Evolutionary conservation across 495 filamentous ascomycete genomes (phyloP).

Genomic region (Hypomontagnella monticulosa): DNA sequence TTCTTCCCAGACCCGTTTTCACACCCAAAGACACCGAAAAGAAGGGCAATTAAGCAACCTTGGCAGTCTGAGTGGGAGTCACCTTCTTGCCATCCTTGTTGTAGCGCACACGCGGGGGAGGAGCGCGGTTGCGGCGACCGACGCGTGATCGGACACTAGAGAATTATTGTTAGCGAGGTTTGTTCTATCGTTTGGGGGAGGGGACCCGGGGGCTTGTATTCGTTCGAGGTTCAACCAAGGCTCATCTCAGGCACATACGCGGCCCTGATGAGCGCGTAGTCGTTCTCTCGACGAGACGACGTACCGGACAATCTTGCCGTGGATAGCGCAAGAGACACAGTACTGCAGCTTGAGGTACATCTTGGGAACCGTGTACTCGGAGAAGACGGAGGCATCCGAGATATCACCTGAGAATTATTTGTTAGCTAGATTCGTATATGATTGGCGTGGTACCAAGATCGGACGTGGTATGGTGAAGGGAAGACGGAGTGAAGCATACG

Average conservation of each 20-base stretch:
- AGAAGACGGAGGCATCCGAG: conserved; percentile 98
- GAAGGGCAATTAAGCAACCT: conserved; percentile 48
- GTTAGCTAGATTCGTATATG: background rate
- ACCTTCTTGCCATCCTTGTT: conserved; percentile 99
- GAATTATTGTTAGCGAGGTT: conserved; percentile 48
- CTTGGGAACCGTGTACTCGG: conserved; percentile 99
- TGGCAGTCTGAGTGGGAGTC: conserved; percentile 78
- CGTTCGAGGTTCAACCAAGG: conserved; percentile 65
- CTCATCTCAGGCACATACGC: conserved; percentile 66
- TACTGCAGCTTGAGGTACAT: conserved; percentile 99
- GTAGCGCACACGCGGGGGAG: conserved; percentile 95
- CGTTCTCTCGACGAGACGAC: conserved; percentile 56
- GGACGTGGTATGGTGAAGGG: background rate
- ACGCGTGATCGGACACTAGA: conserved; percentile 94
- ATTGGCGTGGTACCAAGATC: background rate
- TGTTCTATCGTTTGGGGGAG: conserved; percentile 16
- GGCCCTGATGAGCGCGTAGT: conserved; percentile 44
- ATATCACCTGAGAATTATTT: conserved; percentile 85
- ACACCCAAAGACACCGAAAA: conserved; percentile 41
- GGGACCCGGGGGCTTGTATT: conserved; percentile 30
- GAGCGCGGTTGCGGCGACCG: conserved; percentile 98
- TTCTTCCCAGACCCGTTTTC: conserved; percentile 36
- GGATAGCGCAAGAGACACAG: conserved; percentile 99
- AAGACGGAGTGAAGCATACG: conserved; percentile 69
- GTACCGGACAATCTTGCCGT: conserved; percentile 99